Evolutionary conservation across 192 early-diverging fungal species (phyloP).

Genomic region (Gaertneriomyces semiglobifer): DNA sequence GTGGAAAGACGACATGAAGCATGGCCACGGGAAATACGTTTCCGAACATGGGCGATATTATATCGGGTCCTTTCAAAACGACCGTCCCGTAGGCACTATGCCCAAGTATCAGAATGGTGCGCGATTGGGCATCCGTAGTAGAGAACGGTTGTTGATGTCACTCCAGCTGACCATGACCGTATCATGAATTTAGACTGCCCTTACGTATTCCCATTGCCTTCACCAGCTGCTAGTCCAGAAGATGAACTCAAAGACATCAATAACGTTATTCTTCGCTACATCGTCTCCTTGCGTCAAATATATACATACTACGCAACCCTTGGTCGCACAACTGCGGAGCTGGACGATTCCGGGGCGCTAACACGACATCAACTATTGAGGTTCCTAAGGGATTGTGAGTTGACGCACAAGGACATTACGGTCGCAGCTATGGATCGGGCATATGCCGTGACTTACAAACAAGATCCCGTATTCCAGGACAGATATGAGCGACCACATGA

Average conservation of each 20-base stretch:
- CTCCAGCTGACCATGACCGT: background rate
- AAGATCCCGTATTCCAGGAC: conserved; percentile 21
- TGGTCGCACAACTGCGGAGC: background rate
- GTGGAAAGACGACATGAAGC: conserved; percentile 54
- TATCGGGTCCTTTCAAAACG: conserved; percentile 44
- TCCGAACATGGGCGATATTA: conserved; percentile 49
- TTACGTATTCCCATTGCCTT: conserved; percentile 35
- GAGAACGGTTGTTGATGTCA: background rate
- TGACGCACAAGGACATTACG: conserved; percentile 28
- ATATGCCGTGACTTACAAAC: conserved; percentile 34
- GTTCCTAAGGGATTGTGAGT: conserved; percentile 35
- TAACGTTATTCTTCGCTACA: conserved; percentile 44
- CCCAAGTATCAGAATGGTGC: conserved; percentile 41
- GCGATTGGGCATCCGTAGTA: background rate
- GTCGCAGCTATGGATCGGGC: conserved; percentile 44
- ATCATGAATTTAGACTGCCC: conserved; percentile 29
- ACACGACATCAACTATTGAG: conserved; percentile 40
- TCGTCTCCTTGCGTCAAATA: conserved; percentile 37
- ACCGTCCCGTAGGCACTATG: conserved; percentile 29
- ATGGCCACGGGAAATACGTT: conserved; percentile 43
- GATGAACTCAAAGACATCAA: conserved; percentile 37
- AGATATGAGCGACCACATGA: conserved; percentile 42
- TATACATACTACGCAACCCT: conserved; percentile 37
- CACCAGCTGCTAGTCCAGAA: conserved; percentile 19
- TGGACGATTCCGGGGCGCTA: conserved; percentile 20